Evolutionary conservation across 331 rosid species (phyloP).

Genomic region (Stylosanthes scabra): DNA sequence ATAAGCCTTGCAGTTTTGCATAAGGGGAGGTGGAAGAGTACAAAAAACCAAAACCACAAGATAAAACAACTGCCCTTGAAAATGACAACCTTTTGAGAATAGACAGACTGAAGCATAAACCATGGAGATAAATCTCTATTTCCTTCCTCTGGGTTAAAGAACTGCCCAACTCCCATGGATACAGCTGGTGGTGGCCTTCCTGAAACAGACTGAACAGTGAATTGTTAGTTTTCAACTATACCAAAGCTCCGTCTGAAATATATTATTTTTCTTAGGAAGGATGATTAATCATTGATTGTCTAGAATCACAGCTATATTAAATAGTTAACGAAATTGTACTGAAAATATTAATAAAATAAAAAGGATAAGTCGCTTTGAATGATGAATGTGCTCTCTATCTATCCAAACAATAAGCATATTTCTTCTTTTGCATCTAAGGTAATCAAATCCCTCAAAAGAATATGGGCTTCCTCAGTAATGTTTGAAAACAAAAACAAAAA

Average conservation of each 20-base stretch:
- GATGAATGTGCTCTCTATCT: slow-evolving; percentile 16
- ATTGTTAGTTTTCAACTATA: slow-evolving; percentile 26
- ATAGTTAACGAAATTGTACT: background rate
- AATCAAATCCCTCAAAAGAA: slow-evolving; percentile 21
- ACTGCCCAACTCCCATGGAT: slow-evolving; percentile 99
- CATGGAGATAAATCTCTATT: slow-evolving; percentile 71
- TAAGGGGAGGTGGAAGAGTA: too few relatives aligned
- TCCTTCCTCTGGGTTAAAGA: slow-evolving; percentile 88
- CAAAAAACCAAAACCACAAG: slow-evolving; percentile 8
- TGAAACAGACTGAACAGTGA: slow-evolving; percentile 83
- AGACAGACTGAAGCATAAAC: slow-evolving; percentile 75
- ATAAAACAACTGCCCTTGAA: slow-evolving; percentile 32
- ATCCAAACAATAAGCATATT: slow-evolving; percentile 25
- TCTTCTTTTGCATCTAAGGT: slow-evolving; percentile 20
- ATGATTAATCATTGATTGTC: slow-evolving; percentile 21
- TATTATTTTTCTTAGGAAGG: slow-evolving; percentile 9
- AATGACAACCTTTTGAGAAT: slow-evolving; percentile 75
- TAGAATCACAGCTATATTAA: background rate
- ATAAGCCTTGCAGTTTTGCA: slow-evolving; percentile 27
- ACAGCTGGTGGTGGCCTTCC: slow-evolving; percentile 99
- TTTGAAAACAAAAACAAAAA: slow-evolving; percentile 10
- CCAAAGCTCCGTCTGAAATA: slow-evolving; percentile 9
- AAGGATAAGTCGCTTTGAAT: background rate
- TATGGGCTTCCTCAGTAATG: slow-evolving; percentile 2
- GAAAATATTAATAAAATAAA: background rate